Percentiles rank a stretch among this genome's conserved stretches.
Evolutionary conservation across 139 green algal genomes (phyloP).

Genomic region (Asterochloris sp.): DNA sequence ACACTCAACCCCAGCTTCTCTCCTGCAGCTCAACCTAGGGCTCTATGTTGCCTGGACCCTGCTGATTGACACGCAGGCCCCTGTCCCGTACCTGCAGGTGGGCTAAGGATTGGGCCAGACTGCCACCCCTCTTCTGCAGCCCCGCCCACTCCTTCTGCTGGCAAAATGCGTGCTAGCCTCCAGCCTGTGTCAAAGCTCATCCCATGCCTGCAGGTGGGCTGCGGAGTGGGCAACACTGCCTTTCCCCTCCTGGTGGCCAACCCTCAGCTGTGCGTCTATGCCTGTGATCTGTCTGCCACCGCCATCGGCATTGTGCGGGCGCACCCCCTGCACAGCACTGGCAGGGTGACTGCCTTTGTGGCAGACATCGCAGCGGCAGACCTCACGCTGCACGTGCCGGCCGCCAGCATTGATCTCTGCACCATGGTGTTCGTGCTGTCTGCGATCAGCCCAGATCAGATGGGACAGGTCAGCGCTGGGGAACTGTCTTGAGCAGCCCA

Average conservation of each 20-base stretch:
- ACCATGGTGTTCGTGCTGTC: slow-evolving; percentile 91
- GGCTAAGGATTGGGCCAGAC: too few species aligned
- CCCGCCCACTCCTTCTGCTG: too few species aligned
- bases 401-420: slow-evolving; percentile 44
- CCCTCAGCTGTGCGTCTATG: slow-evolving; percentile 56
- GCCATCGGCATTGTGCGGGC: slow-evolving; percentile 73
- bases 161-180: too few species aligned
- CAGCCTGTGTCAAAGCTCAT: too few species aligned
- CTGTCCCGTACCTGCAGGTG: too few species aligned
- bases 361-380: slow-evolving; percentile 72
- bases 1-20: too few species aligned
- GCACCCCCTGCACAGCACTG: slow-evolving; percentile 20
- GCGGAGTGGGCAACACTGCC: slow-evolving; percentile 89
- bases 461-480: slow-evolving; percentile 38
- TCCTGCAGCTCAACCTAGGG: too few species aligned
- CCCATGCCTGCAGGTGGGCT: slow-evolving; percentile 73
- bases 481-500: too few species aligned
- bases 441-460: slow-evolving; percentile 72
- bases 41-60: too few species aligned
- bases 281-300: slow-evolving; percentile 83
- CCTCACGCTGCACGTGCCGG: slow-evolving; percentile 28
- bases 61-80: too few species aligned
- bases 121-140: too few species aligned
- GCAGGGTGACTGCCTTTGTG: slow-evolving; percentile 70
- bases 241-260: slow-evolving; percentile 84